phyloP scores from a whole-genome alignment of 345 rosid genomes.

The Eucalyptus pauciflora region DNA sequence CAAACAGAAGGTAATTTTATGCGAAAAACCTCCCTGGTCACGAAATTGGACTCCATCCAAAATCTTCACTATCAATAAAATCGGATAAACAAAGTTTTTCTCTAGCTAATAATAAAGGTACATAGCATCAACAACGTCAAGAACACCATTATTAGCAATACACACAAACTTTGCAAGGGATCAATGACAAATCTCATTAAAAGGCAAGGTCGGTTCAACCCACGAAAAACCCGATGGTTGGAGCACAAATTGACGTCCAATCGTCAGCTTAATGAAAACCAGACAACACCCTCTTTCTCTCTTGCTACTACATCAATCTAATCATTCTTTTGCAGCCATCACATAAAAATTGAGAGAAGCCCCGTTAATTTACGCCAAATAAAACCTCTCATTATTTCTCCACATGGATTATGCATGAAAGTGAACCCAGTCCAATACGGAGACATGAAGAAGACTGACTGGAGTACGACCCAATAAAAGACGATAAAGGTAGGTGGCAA shows the following conservation, averaged over 20 bases:
- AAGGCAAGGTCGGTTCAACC: rapidly evolving
- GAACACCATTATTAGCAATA: no score
- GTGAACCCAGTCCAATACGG: neutral
- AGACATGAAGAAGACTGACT: neutral
- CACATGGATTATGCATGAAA: neutral
- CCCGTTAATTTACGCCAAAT: neutral
- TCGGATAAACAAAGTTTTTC: neutral
- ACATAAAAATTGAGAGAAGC: neutral
- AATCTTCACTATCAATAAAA: neutral
- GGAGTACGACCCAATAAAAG: neutral
- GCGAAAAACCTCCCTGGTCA: rapidly evolving
- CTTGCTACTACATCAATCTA: neutral
- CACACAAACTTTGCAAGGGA: neutral
- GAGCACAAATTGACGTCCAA: neutral
- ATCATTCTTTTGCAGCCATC: neutral
- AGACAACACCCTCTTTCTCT: neutral
- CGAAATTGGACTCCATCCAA: neutral
- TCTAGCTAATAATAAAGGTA: neutral
- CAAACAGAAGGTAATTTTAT: neutral
- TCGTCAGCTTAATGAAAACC: neutral
- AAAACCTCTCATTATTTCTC: neutral
- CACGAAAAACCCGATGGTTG: neutral
- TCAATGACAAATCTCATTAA: neutral
- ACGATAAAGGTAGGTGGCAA: neutral
- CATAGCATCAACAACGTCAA: neutral